A percentile compares a stretch with the other conserved stretches of the same genome.
Conservation (phyloP, 2,329 filamentous ascomycete genomes). For the Ilyonectria destructans region DNA sequence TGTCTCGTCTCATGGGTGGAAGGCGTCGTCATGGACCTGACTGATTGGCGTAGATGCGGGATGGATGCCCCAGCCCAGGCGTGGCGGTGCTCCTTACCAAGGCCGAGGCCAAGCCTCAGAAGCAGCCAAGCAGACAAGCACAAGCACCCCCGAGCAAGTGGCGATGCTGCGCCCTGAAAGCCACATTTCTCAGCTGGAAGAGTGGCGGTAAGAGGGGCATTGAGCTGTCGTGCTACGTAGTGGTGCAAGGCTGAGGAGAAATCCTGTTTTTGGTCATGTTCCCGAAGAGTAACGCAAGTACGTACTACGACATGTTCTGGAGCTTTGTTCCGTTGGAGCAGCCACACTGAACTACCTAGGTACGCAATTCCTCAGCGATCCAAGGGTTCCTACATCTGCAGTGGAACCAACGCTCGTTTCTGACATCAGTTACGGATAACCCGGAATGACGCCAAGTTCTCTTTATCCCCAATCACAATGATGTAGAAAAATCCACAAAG, state of each 20-base stretch:
- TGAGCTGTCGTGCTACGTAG: neutral
- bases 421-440: constrained; percentile 15
- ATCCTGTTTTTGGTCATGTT: constrained; percentile 2
- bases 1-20: neutral
- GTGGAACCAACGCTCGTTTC: neutral
- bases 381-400: neutral
- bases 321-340: neutral
- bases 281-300: neutral
- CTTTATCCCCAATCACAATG: neutral
- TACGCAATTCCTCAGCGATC: neutral
- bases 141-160: neutral
- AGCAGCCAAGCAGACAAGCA: neutral
- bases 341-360: neutral
- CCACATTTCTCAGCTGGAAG: constrained; percentile 4
- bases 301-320: too few species aligned
- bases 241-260: too few species aligned
- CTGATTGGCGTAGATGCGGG: constrained; percentile 22
- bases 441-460: constrained; percentile 28
- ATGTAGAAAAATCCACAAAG: neutral
- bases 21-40: constrained; percentile 29
- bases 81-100: constrained; percentile 19
- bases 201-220: constrained; percentile 14
- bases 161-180: neutral
- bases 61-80: neutral
- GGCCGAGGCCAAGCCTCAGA: neutral